Evolutionary conservation across 1,284 basidiomycete species (phyloP), one percentile per base, ranked within the genome.

Genomic region (Irpex sp.): DNA sequence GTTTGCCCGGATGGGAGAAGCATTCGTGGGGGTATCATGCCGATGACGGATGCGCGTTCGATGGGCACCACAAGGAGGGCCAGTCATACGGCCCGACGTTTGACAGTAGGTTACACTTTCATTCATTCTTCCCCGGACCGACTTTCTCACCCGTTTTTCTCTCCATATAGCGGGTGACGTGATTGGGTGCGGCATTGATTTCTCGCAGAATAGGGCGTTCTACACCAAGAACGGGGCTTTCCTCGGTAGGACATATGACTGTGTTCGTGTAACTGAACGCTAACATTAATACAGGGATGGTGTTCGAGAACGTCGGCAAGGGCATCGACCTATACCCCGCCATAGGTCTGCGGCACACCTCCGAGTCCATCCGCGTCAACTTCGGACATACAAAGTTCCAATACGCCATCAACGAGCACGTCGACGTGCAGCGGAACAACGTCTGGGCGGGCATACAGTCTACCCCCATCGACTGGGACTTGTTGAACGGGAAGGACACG

Each of bases 21-120:
- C 85, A 88, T 61, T 94, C 92, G n/a, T 97, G 92, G 89, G 95
- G 94, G 48, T 98, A 94, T 76, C 93, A 96, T 72, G 93, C 91
- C n/a, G 94, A 97, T 73, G 94, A 95, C 72, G 96, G 96, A 4
- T 85, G 82, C 67, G 82, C 87, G 2, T 94, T 93, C 76, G 85
- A 89, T 21, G 85, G 87, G 3, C 87, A 91, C 65, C 87, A 91
- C 65, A 91, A 86, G 67, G 83, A 81, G 44, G 93, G 92, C 5
- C 82, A 82, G 60, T 76, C 82, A n/a, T 96, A 90, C 74, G 91
- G 91, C 6, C 87, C 89, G 38, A 84, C 83, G 0, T 95, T 89
- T 71, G 87, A 88, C 71, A 85, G 92, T 92, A 71, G 69, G 85
- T 77, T 37, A 54, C 31, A 34, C 31, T 34, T 52, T 13, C 19